phyloP scores from a whole-genome alignment of 768 basidiomycete genomes.

The Boletus reticuloceps region DNA sequence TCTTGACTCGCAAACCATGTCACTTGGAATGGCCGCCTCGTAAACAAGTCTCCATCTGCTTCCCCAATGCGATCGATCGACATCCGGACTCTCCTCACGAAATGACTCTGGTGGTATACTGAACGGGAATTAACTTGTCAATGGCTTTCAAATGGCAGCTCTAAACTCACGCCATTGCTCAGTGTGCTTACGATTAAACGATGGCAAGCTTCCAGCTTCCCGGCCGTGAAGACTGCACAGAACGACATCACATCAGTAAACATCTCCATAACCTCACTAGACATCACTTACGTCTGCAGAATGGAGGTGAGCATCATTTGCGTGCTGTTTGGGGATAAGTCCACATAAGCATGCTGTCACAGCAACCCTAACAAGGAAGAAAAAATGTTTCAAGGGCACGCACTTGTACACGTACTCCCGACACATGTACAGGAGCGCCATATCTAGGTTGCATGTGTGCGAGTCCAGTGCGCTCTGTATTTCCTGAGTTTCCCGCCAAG shows the following conservation, averaged over 20 bases:
- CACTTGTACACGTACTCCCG: constrained; percentile 77
- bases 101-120: constrained; percentile 70
- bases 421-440: constrained; percentile 60
- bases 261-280: not conserved
- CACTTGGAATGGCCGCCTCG: constrained; percentile 66
- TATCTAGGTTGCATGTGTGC: constrained; percentile 72
- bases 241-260: constrained; percentile 22
- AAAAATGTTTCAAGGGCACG: constrained; percentile 27
- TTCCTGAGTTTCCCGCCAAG: constrained; percentile 62
- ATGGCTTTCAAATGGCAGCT: not conserved
- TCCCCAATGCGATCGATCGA: constrained; percentile 53
- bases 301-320: constrained; percentile 64
- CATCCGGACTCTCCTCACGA: constrained; percentile 58
- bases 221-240: constrained; percentile 48
- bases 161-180: constrained; percentile 73
- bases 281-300: constrained; percentile 56
- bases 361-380: constrained; percentile 1
- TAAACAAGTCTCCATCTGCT: constrained; percentile 52
- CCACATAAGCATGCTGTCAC: constrained; percentile 14
- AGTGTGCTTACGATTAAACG: constrained; percentile 68
- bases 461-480: constrained; percentile 66
- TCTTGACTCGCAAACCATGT: constrained; percentile 72
- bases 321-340: constrained; percentile 41
- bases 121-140: constrained; percentile 3
- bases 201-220: constrained; percentile 43